Evolutionary conservation across 2,329 filamentous ascomycete species (phyloP).

Genomic region (Chaetomium sp.): DNA sequence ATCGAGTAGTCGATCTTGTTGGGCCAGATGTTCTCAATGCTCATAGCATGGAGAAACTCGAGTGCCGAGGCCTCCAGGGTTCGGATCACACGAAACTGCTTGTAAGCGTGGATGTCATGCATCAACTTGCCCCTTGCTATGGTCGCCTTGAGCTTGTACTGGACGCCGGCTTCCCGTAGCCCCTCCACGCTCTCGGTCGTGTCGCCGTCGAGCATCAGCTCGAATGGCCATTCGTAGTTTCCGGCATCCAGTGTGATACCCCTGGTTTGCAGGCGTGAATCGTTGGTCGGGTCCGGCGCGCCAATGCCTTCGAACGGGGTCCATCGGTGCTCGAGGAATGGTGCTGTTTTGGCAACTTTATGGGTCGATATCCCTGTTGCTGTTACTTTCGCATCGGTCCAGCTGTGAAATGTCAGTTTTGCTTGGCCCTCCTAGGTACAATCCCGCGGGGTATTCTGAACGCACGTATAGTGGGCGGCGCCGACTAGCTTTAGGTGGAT

Average conservation of each 20-base stretch:
- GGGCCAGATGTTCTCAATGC: conserved; percentile 94
- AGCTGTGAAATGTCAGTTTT: conserved; percentile 30
- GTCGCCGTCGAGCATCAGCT: conserved; percentile 63
- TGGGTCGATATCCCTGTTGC: conserved; percentile 54
- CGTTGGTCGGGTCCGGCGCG: conserved; percentile 8
- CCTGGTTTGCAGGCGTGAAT: conserved; percentile 37
- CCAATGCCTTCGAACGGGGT: conserved; percentile 51
- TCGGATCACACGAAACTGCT: conserved; percentile 70
- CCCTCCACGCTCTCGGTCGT: conserved; percentile 87
- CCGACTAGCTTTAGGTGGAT: conserved; percentile 66
- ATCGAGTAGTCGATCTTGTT: conserved; percentile 98
- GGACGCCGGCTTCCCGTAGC: conserved; percentile 75
- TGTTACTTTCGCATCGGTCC: conserved; percentile 46
- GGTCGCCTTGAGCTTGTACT: conserved; percentile 86
- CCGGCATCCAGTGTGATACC: conserved; percentile 58
- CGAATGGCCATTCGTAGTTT: conserved; percentile 81
- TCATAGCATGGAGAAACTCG: conserved; percentile 81
- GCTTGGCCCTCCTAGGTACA: conserved; percentile 14
- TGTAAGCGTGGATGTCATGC: conserved; percentile 76
- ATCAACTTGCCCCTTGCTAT: conserved; percentile 81
- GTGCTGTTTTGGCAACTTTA: conserved; percentile 51
- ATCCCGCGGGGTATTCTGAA: conserved; percentile 2
- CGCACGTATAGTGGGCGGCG: conserved; percentile 59
- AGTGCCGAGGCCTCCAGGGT: conserved; percentile 70
- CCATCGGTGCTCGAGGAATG: conserved; percentile 66